Evolutionary conservation across 495 filamentous ascomycete genomes (phyloP).

Genomic region (Penicillium herquei): DNA sequence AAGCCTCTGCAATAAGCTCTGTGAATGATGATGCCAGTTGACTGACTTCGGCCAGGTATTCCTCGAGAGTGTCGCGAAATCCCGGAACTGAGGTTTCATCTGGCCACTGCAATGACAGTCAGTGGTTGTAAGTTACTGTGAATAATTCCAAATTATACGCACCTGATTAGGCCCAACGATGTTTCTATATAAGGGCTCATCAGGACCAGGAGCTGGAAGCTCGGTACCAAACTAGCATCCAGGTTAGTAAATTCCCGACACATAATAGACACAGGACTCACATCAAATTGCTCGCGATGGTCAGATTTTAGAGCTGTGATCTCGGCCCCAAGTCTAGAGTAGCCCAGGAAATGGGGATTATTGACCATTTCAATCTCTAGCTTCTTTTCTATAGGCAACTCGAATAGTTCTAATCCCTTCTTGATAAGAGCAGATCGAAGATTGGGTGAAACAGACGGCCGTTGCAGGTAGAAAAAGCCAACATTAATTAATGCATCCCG

Average conservation of each 20-base stretch:
- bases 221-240: constrained; percentile 51
- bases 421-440: constrained; percentile 66
- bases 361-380: constrained; percentile 90
- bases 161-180: constrained; percentile 74
- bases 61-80: constrained; percentile 67
- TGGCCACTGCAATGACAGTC: constrained; percentile 64
- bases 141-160: background rate
- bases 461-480: constrained; percentile 88
- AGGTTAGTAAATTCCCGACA: background rate
- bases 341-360: constrained; percentile 58
- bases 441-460: constrained; percentile 70
- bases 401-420: constrained; percentile 74
- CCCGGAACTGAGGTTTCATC: constrained; percentile 60
- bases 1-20: constrained; percentile 81
- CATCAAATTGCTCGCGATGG: constrained; percentile 83
- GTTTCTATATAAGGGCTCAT: constrained; percentile 72
- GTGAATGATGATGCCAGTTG: constrained; percentile 72
- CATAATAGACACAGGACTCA: constrained; percentile 46
- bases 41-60: constrained; percentile 75
- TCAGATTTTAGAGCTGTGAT: constrained; percentile 45
- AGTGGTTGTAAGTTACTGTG: background rate
- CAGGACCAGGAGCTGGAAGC: constrained; percentile 60
- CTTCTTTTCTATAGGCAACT: constrained; percentile 79
- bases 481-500: constrained; percentile 83
- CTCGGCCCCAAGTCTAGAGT: constrained; percentile 49